A percentile compares a stretch with the other conserved stretches of the same genome.
Evolutionary conservation across 148 eudicot genomes (phyloP).

Genomic region (Rhododendron ferrugineum): DNA sequence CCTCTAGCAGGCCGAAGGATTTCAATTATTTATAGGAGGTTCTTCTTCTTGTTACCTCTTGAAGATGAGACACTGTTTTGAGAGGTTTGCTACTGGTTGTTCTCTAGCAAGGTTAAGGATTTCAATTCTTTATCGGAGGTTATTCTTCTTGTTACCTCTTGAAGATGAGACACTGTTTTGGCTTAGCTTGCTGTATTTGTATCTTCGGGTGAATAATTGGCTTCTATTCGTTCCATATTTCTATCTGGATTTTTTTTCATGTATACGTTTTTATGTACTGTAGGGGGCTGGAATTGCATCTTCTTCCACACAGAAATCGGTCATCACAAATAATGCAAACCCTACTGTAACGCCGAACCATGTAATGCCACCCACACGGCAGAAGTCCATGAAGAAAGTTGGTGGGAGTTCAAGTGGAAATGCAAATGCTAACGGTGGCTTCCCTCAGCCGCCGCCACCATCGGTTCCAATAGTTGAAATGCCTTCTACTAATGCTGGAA

Average conservation of each 20-base stretch:
- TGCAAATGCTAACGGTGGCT: slow-evolving; percentile 50
- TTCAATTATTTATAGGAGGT: not conserved
- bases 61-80: not conserved
- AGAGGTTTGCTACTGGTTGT: not conserved
- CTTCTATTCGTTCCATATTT: not conserved
- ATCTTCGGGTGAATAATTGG: not conserved
- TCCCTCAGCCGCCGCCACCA: slow-evolving; percentile 36
- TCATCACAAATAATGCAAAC: slow-evolving; percentile 25
- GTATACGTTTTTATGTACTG: slow-evolving; percentile 5
- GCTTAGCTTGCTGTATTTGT: not conserved
- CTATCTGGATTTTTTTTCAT: not conserved
- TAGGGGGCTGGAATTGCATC: slow-evolving; percentile 46
- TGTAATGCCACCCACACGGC: slow-evolving; percentile 44
- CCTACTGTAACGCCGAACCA: slow-evolving; percentile 36
- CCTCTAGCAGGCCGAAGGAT: not conserved
- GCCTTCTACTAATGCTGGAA: slow-evolving; percentile 30
- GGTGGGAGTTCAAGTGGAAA: slow-evolving; percentile 46
- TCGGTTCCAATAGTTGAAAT: slow-evolving; percentile 31
- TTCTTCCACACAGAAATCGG: slow-evolving; percentile 36
- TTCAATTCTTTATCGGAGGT: not conserved
- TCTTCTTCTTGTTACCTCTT: not conserved
- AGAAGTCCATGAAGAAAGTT: slow-evolving; percentile 57
- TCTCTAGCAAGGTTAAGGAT: not conserved
- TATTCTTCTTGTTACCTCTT: not conserved
- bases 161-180: not conserved